phyloP scores from a whole-genome alignment of 371 early-diverging fungal species.

The Zancudomyces culisetae region DNA sequence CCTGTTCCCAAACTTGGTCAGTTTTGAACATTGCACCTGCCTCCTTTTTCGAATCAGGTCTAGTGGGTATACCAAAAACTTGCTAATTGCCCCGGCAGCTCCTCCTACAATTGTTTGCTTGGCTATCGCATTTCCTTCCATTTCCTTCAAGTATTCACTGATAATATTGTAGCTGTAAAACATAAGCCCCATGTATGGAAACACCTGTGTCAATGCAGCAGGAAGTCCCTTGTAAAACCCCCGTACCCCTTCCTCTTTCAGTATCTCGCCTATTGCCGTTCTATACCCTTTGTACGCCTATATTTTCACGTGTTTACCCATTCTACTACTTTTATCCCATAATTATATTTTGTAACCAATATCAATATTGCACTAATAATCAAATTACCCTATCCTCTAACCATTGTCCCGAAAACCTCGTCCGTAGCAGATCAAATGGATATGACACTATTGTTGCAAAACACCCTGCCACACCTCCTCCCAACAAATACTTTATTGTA shows the following conservation, averaged over 20 bases:
- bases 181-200: slow-evolving; percentile 82
- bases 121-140: background rate
- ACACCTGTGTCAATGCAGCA: slow-evolving; percentile 66
- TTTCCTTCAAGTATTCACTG: slow-evolving; percentile 13
- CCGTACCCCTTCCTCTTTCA: slow-evolving; percentile 40
- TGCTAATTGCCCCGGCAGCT: slow-evolving; percentile 59
- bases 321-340: background rate
- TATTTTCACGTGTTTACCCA: background rate
- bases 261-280: slow-evolving; percentile 42
- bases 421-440: slow-evolving; percentile 84
- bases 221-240: slow-evolving; percentile 79
- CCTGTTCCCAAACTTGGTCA: slow-evolving; percentile 26
- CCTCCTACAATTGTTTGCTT: slow-evolving; percentile 67
- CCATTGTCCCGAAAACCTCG: slow-evolving; percentile 75
- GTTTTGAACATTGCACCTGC: slow-evolving; percentile 52
- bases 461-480: slow-evolving; percentile 55
- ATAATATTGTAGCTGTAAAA: slow-evolving; percentile 52
- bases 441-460: slow-evolving; percentile 66
- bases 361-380: background rate
- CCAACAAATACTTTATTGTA: slow-evolving; percentile 42
- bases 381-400: slow-evolving; percentile 23
- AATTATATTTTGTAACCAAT: background rate
- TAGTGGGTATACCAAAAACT: slow-evolving; percentile 74
- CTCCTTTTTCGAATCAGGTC: slow-evolving; percentile 66
- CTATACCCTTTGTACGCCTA: slow-evolving; percentile 33